Base-by-base conservation (phyloP, 2,329 filamentous ascomycete genomes). In the Monilinia aucupariae region DNA sequence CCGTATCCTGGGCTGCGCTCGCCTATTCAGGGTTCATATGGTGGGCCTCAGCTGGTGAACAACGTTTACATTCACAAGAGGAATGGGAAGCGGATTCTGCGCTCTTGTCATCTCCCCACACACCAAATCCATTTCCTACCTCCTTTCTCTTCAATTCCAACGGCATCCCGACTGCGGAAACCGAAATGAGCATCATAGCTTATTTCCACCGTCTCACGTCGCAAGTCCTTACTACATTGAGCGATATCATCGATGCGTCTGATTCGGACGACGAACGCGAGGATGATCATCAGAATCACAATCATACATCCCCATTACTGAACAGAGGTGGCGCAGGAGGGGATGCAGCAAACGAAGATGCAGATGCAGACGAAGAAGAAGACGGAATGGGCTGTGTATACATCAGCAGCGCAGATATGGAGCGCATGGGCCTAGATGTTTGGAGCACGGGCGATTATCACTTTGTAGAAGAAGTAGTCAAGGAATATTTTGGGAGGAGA, bases 21-120 rank as follows among this genome's bases (percentile, higher is more conserved):
- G 90, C 90, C 6, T 94, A 93, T 75, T 85, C 84, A 61, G 87
- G 88, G 30, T 92, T 93, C 78, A 91, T 93, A 83, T 94, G 90
- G 90, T 94, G 91, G 90, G 90, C 90, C 2, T 91, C 87, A 20
- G 89, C 90, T 0, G 90, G 90, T 64, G 90, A 94, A 75, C 84
- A 88, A 74, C 78, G 82, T 9, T 80, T 82, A 22, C 79, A 83
- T 56, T 82, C 85, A 59, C 82, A 86, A 66, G 80, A 82, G 25
- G 85, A 87, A 67, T 83, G 85, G 76, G 55, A 79, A 77, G 52
- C 79, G 52, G 85, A 88, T 69, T 77, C 79, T 9, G 75, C 79
- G 3, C 78, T 88, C 4, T 78, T 87, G 5, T 80, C 41, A 13
- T 56, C 52, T n/a, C 60, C 60, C 22, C 60, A 62, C 32, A 56